A percentile compares a stretch with the other conserved stretches of the same genome.
Evolutionary conservation across 495 filamentous ascomycete genomes (phyloP).

Genomic region (Penicillium salamii): DNA sequence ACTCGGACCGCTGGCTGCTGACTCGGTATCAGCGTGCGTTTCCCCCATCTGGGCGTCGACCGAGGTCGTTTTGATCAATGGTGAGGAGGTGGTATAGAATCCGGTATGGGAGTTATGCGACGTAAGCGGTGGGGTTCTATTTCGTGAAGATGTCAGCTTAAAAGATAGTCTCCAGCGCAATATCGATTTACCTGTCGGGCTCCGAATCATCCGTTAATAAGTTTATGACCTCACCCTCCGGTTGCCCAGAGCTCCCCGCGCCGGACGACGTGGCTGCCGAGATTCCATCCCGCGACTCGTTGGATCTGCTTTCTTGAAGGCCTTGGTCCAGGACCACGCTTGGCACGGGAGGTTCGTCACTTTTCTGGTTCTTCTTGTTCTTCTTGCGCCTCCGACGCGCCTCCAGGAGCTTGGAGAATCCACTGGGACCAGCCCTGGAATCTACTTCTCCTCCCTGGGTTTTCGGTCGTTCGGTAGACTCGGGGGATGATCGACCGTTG

Average conservation of each 20-base stretch:
- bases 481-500: conserved; percentile 44
- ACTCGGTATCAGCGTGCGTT: conserved; percentile 26
- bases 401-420: conserved; percentile 54
- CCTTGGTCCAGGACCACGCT: conserved; percentile 19
- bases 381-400: conserved; percentile 45
- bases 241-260: conserved; percentile 19
- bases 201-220: conserved; percentile 71
- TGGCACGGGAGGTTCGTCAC: conserved; percentile 27
- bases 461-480: conserved; percentile 44
- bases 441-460: conserved; percentile 41
- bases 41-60: conserved; percentile 32
- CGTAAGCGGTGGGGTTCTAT: conserved; percentile 60
- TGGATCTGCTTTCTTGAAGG: conserved; percentile 22
- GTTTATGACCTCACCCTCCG: conserved; percentile 44
- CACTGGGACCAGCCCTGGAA: conserved; percentile 38
- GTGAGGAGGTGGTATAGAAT: conserved; percentile 79
- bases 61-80: conserved; percentile 62
- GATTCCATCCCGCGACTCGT: conserved; percentile 24
- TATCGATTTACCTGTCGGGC: conserved; percentile 59
- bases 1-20: conserved; percentile 31
- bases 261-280: conserved; percentile 30
- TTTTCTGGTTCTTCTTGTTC: conserved; percentile 32
- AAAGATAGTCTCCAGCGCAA: conserved; percentile 22
- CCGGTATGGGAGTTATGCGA: conserved; percentile 74
- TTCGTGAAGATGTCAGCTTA: conserved; percentile 13